A percentile compares a stretch with the other conserved stretches of the same genome.
Conservation (phyloP, 2,329 filamentous ascomycete species). For the Pseudomassariella vexata region DNA sequence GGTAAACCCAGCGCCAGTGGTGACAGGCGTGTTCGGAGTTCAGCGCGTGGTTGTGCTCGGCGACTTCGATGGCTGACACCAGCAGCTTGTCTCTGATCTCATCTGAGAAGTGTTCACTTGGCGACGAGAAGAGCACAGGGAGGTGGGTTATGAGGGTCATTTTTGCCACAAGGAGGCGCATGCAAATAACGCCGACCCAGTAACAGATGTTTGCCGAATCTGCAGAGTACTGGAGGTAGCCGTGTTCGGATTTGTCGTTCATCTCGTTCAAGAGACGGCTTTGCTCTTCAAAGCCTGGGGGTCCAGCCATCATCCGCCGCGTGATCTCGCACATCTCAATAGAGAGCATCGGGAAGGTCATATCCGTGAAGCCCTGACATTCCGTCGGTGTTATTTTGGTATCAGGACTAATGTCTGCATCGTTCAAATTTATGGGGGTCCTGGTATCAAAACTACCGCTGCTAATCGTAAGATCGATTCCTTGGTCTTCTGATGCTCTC, state of each 20-base stretch:
- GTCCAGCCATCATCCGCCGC: slow-evolving; percentile 29
- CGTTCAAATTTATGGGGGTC: slow-evolving; percentile 42
- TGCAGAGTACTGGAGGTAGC: slow-evolving; percentile 33
- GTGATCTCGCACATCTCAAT: slow-evolving; percentile 29
- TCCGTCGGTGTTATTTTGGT: slow-evolving; percentile 26
- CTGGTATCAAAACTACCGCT: slow-evolving; percentile 55
- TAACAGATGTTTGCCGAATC: slow-evolving; percentile 24
- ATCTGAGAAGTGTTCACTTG: slow-evolving; percentile 48
- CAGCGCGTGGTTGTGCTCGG: slow-evolving; percentile 64
- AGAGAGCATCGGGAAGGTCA: slow-evolving; percentile 33
- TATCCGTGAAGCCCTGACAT: slow-evolving; percentile 38
- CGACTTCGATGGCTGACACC: slow-evolving; percentile 65
- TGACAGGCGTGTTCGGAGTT: slow-evolving; percentile 49
- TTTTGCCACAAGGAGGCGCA: slow-evolving; percentile 69
- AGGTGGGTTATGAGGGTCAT: slow-evolving; percentile 75
- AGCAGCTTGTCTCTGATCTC: slow-evolving; percentile 66
- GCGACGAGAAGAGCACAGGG: slow-evolving; percentile 58
- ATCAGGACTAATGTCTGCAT: slow-evolving; percentile 36
- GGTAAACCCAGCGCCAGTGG: slow-evolving; percentile 43
- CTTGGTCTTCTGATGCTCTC: slow-evolving; percentile 57
- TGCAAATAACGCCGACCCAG: slow-evolving; percentile 47
- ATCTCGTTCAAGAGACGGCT: slow-evolving; percentile 16
- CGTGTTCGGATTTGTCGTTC: slow-evolving; percentile 28
- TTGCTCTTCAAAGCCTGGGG: slow-evolving; percentile 32
- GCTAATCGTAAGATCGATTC: slow-evolving; percentile 54